Base-by-base conservation (phyloP, 495 filamentous ascomycete species). In the Penicillium nucicola region DNA sequence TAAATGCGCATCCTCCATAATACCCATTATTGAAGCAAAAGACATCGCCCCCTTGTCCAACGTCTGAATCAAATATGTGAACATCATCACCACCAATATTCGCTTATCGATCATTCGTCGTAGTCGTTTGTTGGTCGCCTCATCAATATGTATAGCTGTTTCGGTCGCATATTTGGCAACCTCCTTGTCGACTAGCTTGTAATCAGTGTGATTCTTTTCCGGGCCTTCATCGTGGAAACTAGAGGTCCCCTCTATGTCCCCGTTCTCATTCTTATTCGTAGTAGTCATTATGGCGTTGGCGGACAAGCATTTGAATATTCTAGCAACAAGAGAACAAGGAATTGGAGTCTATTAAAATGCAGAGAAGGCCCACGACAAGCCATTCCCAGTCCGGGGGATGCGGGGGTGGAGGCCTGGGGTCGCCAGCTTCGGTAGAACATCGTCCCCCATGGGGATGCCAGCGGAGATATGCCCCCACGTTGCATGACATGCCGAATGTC, bases 21-120 rank as follows among this genome's bases (percentile, higher is more conserved):
- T 77, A 2, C 81, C 82, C 84, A 87, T 86, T 36, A 86, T 84
- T 28, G 83, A 82, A 4, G 84, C 77, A 63, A 85, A 86, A 1
- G 77, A 80, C 67, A 88, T 54, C 1, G 82, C 84, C 5, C 84
- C 84, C 65, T 87, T 87, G 56, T 86, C 83, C 34, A 88, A 73
- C 8, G 84, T 81, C 41, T 88, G 85, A 4, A 87, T 62, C 53
- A 88, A 85, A 61, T 88, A 88, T 3, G 69, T 72, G 18, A 59
- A 37, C 37, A 72, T 62, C 66, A 70, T 68, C 25, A 77, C 63
- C 1, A 79, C 75, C 66, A 84, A 66, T 22, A 84, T 50, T 28
- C 77, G 72, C 32, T 63, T 60, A 54, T 82, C 78, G 40, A 84
- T 84, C 66, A 79, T 78, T 31, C 62, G 59, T 31, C 76, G 55